Evolutionary conservation across 345 rosid species (phyloP).

Genomic region (Populus tremula): DNA sequence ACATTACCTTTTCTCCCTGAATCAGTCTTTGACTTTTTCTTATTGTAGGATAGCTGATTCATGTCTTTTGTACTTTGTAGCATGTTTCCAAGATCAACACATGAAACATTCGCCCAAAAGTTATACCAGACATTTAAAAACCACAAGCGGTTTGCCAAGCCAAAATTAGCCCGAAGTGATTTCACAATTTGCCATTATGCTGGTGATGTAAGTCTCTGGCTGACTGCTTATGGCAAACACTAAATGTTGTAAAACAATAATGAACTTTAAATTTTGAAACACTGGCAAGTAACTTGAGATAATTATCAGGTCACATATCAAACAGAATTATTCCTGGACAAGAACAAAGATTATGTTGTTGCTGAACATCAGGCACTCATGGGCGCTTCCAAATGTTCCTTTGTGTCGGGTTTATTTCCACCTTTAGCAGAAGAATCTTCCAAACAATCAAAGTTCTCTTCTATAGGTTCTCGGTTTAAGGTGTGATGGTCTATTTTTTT

Average conservation of each 20-base stretch:
- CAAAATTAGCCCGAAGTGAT: constrained; percentile 91
- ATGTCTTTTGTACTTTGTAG: constrained; percentile 41
- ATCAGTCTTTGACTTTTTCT: constrained; percentile 4
- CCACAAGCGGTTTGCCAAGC: constrained; percentile 89
- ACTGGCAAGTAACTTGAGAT: constrained; percentile 4
- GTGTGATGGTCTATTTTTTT: constrained; percentile 37
- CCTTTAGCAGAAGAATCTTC: constrained; percentile 75
- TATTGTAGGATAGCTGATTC: constrained; percentile 20
- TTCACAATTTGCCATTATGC: constrained; percentile 98
- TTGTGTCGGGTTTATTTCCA: constrained; percentile 79
- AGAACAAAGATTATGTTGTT: constrained; percentile 97
- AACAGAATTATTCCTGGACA: constrained; percentile 90
- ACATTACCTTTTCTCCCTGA: background rate
- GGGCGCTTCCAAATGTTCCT: constrained; percentile 81
- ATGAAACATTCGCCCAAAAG: constrained; percentile 98
- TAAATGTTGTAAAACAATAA: background rate
- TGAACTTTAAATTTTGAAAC: constrained; percentile 6
- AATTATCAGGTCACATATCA: constrained; percentile 86
- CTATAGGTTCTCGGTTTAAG: constrained; percentile 99
- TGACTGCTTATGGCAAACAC: constrained; percentile 5
- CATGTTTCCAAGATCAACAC: constrained; percentile 98
- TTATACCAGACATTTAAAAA: constrained; percentile 92
- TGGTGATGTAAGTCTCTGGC: constrained; percentile 76
- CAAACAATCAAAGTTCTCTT: constrained; percentile 90
- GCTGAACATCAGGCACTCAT: constrained; percentile 96